Evolutionary conservation across 371 early-diverging fungal species (phyloP).

Genomic region (Saksenaea oblongispora): DNA sequence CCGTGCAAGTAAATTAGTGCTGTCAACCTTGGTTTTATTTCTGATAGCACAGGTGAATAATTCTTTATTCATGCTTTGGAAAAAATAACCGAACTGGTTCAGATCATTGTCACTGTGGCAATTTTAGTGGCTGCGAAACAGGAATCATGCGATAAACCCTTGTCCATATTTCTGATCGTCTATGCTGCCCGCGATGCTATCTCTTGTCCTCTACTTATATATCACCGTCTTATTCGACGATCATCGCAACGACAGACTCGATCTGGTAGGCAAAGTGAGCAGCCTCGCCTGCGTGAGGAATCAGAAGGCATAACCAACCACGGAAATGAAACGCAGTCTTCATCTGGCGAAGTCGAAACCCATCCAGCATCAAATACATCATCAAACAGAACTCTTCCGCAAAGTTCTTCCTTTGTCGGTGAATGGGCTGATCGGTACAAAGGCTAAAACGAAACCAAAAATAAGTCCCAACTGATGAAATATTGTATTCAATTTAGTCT

Average conservation of each 20-base stretch:
- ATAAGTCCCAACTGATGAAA: not conserved
- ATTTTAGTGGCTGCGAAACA: constrained; percentile 24
- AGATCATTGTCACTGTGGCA: constrained; percentile 28
- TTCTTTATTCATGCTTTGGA: not conserved
- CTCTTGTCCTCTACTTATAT: constrained; percentile 32
- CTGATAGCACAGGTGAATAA: constrained; percentile 17
- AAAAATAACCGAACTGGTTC: not conserved
- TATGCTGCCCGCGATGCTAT: constrained; percentile 38
- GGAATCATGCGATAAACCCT: constrained; percentile 38
- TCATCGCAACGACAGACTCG: constrained; percentile 1
- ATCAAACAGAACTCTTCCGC: constrained; percentile 2
- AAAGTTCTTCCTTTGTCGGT: constrained; percentile 3
- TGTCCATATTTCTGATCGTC: constrained; percentile 39
- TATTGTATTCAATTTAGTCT: constrained; percentile 10
- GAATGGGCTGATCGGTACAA: constrained; percentile 36
- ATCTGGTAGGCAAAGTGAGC: not conserved
- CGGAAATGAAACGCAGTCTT: not conserved
- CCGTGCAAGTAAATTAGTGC: constrained; percentile 12
- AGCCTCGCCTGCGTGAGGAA: not conserved
- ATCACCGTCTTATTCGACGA: constrained; percentile 33
- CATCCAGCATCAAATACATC: not conserved
- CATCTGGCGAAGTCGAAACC: not conserved
- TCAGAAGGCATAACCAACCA: not conserved
- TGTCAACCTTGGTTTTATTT: constrained; percentile 3
- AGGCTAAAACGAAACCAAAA: not conserved